phyloP scores from a whole-genome alignment of 208 protist species.

The Vickermania spadyakhi region DNA sequence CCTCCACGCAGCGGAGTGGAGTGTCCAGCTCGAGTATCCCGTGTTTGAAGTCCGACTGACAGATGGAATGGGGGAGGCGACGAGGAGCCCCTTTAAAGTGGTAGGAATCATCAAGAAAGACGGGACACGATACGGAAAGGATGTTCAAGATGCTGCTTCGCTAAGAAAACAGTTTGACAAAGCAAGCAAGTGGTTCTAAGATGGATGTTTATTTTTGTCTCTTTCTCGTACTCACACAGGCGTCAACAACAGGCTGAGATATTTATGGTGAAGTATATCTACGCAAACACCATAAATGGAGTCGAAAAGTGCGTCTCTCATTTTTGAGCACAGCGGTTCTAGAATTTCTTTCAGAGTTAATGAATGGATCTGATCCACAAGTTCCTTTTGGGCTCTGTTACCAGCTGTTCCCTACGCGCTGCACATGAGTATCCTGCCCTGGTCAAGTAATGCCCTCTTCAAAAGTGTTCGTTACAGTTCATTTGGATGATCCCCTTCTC shows the following conservation, averaged over 20 bases:
- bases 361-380: no score
- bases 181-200: slow-evolving; percentile 68
- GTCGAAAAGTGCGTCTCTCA: not conserved
- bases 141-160: slow-evolving; percentile 77
- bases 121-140: slow-evolving; percentile 84
- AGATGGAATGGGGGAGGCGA: slow-evolving; percentile 57
- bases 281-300: no score
- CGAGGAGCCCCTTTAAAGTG: slow-evolving; percentile 79
- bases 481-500: no score
- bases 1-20: slow-evolving; percentile 50
- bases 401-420: no score
- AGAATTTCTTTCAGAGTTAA: no score
- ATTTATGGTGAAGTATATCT: no score
- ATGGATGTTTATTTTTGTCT: not conserved
- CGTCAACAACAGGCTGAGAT: no score
- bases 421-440: no score
- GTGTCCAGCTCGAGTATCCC: slow-evolving; percentile 69
- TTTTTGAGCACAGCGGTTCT: not conserved
- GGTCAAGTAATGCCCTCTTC: no score
- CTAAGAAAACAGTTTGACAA: slow-evolving; percentile 88
- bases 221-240: no score
- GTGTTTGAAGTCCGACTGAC: slow-evolving; percentile 84
- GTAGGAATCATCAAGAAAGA: slow-evolving; percentile 82
- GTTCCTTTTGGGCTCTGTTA: no score
- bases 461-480: no score